A percentile compares a stretch with the other conserved stretches of the same genome.
phyloP scores from a whole-genome alignment of 371 early-diverging fungal genomes.

The Blastocladiella emersonii region DNA sequence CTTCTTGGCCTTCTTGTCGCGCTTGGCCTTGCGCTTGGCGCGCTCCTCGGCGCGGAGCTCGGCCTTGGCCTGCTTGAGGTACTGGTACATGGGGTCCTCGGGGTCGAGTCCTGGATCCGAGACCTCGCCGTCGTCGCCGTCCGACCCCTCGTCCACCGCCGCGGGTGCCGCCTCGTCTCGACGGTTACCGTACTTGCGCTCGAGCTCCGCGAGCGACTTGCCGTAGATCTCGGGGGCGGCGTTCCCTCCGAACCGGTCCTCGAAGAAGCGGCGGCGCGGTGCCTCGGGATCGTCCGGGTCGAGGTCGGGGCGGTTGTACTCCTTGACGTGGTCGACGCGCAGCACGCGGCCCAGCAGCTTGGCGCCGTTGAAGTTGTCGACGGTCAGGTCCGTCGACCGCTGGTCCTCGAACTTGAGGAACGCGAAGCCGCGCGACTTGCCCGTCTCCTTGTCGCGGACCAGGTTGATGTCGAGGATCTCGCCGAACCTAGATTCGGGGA shows the following conservation, averaged over 20 bases:
- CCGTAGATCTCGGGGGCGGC: constrained; percentile 44
- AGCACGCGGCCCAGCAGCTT: constrained; percentile 50
- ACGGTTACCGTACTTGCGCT: no score
- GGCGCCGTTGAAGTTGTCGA: constrained; percentile 84
- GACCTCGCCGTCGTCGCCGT: constrained; percentile 21
- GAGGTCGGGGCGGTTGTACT: constrained; percentile 39
- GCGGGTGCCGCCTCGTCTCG: no score
- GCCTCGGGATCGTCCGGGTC: constrained; percentile 22
- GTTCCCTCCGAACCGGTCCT: constrained; percentile 22
- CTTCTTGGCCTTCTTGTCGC: constrained; percentile 26
- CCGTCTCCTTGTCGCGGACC: constrained; percentile 70
- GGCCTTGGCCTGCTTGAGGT: constrained; percentile 33
- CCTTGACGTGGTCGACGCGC: constrained; percentile 54
- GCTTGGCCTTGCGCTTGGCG: constrained; percentile 13
- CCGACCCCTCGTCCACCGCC: constrained; percentile 19
- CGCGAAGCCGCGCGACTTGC: constrained; percentile 73
- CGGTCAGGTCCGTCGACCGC: constrained; percentile 75
- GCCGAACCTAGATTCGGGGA: constrained; percentile 45
- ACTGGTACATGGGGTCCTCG: constrained; percentile 71
- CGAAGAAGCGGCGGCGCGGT: neutral
- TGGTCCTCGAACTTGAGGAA: constrained; percentile 89
- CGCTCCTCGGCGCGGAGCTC: constrained; percentile 17
- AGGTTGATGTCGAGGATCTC: constrained; percentile 79
- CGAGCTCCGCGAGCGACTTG: constrained; percentile 8
- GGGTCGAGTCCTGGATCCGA: constrained; percentile 35